Evolutionary conservation across 1,284 basidiomycete genomes (phyloP), one percentile per base, ranked within the genome.

Genomic region (Naganishia liquefaciens): DNA sequence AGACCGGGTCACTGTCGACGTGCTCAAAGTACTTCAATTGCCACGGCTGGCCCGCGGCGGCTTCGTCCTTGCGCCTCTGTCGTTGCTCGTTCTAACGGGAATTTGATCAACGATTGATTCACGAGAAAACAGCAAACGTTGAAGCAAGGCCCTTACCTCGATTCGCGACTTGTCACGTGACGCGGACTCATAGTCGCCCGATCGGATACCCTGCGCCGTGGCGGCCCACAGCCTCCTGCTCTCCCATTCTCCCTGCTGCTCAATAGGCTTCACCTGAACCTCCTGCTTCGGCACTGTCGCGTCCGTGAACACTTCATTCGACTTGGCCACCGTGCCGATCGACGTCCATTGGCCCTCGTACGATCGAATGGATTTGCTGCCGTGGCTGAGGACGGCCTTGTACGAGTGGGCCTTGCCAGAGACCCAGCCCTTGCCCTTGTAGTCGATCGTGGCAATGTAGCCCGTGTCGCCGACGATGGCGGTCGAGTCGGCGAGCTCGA

Each of bases 381-480:
- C 72, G 33, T 82, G 77, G 1, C 83, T 79, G 39, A 95, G 77
- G 15, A 83, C 82, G 5, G 95, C 92, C 79, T 93, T 95, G 86
- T 91, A 96, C 11, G 87, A 84, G 80, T 99, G 95, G 2, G 91
- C 86, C 79, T 94, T 96, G 69, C 94, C 93, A 33, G 87, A 86
- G 75, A 97, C 93, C 82, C 94, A 97, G 19, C 63, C 95, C 74
- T 92, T 93, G 79, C 94, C 95, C 73, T 92, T 90, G 84, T 96
- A 98, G 72, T 92, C 89, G 75, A 93, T 87, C 83, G 85, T 83
- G 19, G 87, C 84, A 27, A 84, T 77, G 80, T 84, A 87, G 33
- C 89, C 89, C 13, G 88, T 86, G 49, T 88, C 88, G 57, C 86
- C 87, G 73, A 91, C 85, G 76, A 99, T 97, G 78, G 89, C 86